Evolutionary conservation across 2,329 filamentous ascomycete species (phyloP), one percentile per base, ranked within the genome.

Genomic region (Plenodomus lindquistii): DNA sequence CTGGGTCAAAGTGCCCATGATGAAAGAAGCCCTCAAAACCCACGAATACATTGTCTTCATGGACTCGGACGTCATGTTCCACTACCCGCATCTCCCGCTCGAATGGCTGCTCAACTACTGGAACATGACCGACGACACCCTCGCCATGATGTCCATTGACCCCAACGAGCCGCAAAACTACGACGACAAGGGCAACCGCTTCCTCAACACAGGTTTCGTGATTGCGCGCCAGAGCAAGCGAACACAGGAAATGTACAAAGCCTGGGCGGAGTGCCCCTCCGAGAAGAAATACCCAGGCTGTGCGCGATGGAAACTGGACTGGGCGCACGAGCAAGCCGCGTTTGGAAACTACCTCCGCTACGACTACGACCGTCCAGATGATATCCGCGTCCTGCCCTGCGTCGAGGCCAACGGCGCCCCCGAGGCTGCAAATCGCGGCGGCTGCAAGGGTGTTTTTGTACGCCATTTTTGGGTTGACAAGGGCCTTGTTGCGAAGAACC

Each of bases 21-120:
- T 77, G 45, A 71, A 77, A 21, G 65, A 72, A 46, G 68, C 67
- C 4, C 69, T 73, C 54, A 70, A 72, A 43, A 70, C 67, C 7
- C 69, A 73, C 50, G 67, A 74, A 7, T 75, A 79, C 62, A 69
- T 72, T 11, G 70, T 80, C 50, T 79, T 79, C 55, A 68, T 79
- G 59, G 78, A 80, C 63, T 73, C 74, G n/a, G 78, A 80, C 48
- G 75, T 75, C 51, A 71, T 78, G 50, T 76, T 79, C 52, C 70
- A 73, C 36, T 73, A 79, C 54, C 73, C 73, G 1, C 71, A 77
- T 34, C 64, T 80, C 2, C 77, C 78, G 4, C 52, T 79, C 24
- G 78, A 80, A 57, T 80, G 77, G 75, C 73, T 80, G 3, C 66
- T 80, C 54, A 78, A 77, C 63, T 74, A 78, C 52, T 80, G 78